Percentiles rank a stretch among this genome's conserved stretches.
These are phyloP conservation scores for Anisodus acutangulus DNA, from an alignment of 257 asterid genomes.

Conservation along the genomic window DNA sequence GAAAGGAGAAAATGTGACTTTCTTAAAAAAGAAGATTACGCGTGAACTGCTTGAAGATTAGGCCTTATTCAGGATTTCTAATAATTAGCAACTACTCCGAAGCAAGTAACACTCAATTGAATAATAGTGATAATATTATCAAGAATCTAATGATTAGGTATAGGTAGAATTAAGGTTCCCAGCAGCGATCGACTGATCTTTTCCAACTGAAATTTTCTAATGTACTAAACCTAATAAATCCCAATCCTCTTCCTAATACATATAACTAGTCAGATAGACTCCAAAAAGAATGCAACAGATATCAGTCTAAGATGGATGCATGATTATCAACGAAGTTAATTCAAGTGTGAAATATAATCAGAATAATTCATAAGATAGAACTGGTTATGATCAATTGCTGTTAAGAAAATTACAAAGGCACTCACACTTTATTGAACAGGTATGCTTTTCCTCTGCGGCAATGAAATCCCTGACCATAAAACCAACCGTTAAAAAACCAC, in stretches of 20 bases:
- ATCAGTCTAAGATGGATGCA: not conserved
- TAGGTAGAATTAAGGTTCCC: not conserved
- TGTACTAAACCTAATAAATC: not conserved
- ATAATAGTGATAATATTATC: too few species aligned
- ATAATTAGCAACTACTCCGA: not conserved
- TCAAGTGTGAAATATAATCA: not conserved
- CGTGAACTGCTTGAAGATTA: not conserved
- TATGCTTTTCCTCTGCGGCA: conserved; percentile 87
- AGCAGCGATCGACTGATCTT: not conserved
- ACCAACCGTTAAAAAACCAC: not conserved
- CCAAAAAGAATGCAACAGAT: not conserved
- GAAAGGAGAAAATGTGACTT: not conserved
- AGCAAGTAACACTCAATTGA: not conserved
- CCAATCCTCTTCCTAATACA: not conserved
- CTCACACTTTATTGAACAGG: conserved; percentile 77
- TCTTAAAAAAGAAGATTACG: not conserved
- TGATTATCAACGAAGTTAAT: not conserved
- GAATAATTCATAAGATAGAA: not conserved
- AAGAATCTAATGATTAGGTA: too few species aligned
- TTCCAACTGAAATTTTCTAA: not conserved
- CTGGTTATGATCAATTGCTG: not conserved
- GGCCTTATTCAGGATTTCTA: not conserved
- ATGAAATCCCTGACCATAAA: conserved; percentile 65
- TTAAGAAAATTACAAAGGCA: conserved; percentile 19
- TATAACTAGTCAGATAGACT: not conserved